Base-by-base conservation (phyloP, 495 filamentous ascomycete genomes). In the Penicillium soppii region DNA sequence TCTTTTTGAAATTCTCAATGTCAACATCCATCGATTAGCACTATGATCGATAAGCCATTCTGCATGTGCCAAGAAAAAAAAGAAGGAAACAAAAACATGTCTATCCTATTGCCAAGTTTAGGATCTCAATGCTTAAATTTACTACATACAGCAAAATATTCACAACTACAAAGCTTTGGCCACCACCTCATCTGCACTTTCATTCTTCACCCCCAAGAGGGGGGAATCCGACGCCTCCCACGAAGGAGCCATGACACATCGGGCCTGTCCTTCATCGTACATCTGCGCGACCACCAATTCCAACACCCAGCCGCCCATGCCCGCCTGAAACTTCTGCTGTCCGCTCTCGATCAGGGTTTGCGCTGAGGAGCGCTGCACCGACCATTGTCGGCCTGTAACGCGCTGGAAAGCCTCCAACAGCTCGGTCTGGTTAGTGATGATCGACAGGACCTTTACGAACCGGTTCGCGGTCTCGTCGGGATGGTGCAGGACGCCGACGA, bases 381-480 rank as follows among this genome's bases (percentile, higher is more conserved):
- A 8, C 35, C 35, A 37, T 37, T 37, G 5, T 19, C 16, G 35
- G 35, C 6, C 16, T 8, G n/a, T 19, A 16, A 19, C 16, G 3
- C 16, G n/a, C 35, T 50, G 39, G 19, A 56, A 47, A 6, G 42
- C 53, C 40, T 39, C 57, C 0, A 71, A 44, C n/a, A 71, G 44
- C 43, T 68, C 37, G 23, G 62, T 69, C 47, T 66, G 64, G 15
- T 54, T 52, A 8, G 55, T 52, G 6, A 45, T 46, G 43, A 55
- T 32, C 25, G 57, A 58, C n/a, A 53, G 50, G 6, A 73, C 52
- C 22, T 58, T 56, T 5, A 71, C 62, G 5, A 45, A 32, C 12
- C 58, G 57, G 44, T 73, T 73, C 36, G 57, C 50, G 10, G 69
- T 69, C 45, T 63, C 66, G 0, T 56, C 53, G 0, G 53, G 62